Base-by-base conservation (phyloP, 2,329 filamentous ascomycete genomes). In the Lasiodiplodia hormozganensis region DNA sequence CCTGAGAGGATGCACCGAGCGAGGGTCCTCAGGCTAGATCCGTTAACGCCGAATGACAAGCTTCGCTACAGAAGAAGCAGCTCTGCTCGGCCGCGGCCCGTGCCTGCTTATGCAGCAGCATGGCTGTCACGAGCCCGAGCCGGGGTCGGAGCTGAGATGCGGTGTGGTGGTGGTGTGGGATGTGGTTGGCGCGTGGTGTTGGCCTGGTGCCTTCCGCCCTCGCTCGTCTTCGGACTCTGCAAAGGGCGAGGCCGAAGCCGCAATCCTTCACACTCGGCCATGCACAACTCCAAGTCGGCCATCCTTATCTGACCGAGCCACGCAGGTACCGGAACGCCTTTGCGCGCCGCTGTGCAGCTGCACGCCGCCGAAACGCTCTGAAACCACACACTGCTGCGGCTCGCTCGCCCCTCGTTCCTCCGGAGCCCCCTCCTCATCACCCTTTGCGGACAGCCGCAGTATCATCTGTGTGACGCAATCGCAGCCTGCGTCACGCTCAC, bases 311-410 rank as follows among this genome's bases (percentile, higher is more conserved):
- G 16, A 18, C 18, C 28, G 18, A 34, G 14, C 53, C 43, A 64
- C 60, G 60, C 60, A 64, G 60, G 60, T 52, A 64, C 60, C n/a
- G 23, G 5, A n/a, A 11, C 25, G 47, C 60, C 60, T 64, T 64
- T 64, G 60, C 31, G 60, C 60, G 36, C 38, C 23, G 60, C 52
- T 64, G 43, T 52, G 60, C 60, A 64, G 60, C 60, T 64, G 60
- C 60, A 52, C 47, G 60, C 43, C 60, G 47, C 60, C 47, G 60
- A 52, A 64, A 64, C 60, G 60, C 60, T 64, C 43, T 64, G 60
- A 64, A 52, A 64, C 57, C 57, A 47, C 40, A 47, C 25, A n/a
- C 34, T 28, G 25, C 56, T 18, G 7, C 21, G 10, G 21, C 14
- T 36, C 34, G 23, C 25, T 57, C 31, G 6, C 4, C 53, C 28